phyloP scores from a whole-genome alignment of 148 eudicot species.

The Silene latifolia region DNA sequence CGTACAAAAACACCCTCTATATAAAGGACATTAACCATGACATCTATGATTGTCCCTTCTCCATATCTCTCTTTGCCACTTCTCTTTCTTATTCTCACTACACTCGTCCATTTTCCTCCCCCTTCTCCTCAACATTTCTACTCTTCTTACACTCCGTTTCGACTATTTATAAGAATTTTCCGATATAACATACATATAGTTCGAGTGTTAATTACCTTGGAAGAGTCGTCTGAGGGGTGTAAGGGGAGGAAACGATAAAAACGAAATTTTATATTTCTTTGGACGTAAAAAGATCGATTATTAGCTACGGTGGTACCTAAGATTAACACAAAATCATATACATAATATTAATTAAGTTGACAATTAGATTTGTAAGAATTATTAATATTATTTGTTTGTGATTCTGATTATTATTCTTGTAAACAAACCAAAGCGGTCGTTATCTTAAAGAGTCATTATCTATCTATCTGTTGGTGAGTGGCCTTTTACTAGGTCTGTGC shows the following conservation, averaged over 20 bases:
- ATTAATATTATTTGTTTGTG: no score
- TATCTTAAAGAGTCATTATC: constrained; percentile 11
- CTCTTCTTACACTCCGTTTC: not conserved
- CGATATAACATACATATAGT: not conserved
- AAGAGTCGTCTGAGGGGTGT: constrained; percentile 6
- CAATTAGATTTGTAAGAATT: not conserved
- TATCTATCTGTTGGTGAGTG: constrained; percentile 12
- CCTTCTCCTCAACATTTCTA: constrained; percentile 12
- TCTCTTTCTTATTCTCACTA: constrained; percentile 12
- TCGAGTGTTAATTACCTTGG: not conserved
- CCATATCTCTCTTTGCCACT: constrained; percentile 21
- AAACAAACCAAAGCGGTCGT: constrained; percentile 9
- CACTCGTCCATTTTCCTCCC: constrained; percentile 19
- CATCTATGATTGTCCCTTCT: constrained; percentile 12
- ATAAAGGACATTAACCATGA: constrained; percentile 4
- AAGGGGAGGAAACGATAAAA: not conserved
- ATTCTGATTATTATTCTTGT: constrained; percentile 4
- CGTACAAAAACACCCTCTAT: not conserved
- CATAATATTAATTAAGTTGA: not conserved
- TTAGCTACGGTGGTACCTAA: not conserved
- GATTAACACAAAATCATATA: not conserved
- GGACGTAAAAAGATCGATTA: constrained; percentile 3
- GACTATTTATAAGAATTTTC: not conserved
- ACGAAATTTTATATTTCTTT: not conserved
- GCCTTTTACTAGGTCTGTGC: not conserved